Conservation (phyloP, 306 rosid species). For the Carpinus viminea region DNA sequence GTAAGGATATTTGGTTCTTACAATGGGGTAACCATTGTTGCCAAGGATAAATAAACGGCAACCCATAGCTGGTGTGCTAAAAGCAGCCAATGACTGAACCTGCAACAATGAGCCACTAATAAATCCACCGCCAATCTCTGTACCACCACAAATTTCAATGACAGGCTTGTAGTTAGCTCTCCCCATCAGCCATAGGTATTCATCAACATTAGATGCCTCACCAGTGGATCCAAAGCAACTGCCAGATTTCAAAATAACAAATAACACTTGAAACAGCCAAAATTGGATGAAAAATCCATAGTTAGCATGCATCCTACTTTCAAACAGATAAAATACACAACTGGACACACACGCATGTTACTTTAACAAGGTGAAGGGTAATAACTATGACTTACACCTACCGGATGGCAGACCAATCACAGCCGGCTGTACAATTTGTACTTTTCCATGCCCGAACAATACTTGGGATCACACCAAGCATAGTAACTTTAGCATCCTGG, state of each 20-base stretch:
- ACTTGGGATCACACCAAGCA: conserved; percentile 97
- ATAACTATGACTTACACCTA: conserved; percentile 37
- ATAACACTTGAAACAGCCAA: not conserved
- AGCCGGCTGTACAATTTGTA: conserved; percentile 64
- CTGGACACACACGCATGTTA: conserved; percentile 13
- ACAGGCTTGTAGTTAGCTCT: conserved; percentile 89
- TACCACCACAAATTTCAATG: conserved; percentile 95
- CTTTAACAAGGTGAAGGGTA: conserved; percentile 11
- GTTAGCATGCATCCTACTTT: conserved; percentile 4
- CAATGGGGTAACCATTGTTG: conserved; percentile 70
- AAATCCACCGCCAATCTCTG: conserved; percentile 94
- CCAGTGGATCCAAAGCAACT: conserved; percentile 96
- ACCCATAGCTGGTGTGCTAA: conserved; percentile 94
- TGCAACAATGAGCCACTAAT: conserved; percentile 82
- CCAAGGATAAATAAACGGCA: conserved; percentile 80
- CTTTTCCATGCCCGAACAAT: conserved; percentile 87
- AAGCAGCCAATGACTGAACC: conserved; percentile 91
- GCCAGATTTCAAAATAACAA: conserved; percentile 27
- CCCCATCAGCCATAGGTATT: conserved; percentile 97
- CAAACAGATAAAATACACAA: conserved; percentile 29
- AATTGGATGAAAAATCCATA: conserved; percentile 5
- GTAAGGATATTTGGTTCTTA: conserved; percentile 40
- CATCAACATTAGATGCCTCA: conserved; percentile 92
- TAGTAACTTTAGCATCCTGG: conserved; percentile 81
- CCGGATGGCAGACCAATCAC: conserved; percentile 92